Percentiles rank a stretch among this genome's conserved stretches.
Evolutionary conservation across 805 yeast species (phyloP).

Genomic region (Metschnikowia reukaufii): DNA sequence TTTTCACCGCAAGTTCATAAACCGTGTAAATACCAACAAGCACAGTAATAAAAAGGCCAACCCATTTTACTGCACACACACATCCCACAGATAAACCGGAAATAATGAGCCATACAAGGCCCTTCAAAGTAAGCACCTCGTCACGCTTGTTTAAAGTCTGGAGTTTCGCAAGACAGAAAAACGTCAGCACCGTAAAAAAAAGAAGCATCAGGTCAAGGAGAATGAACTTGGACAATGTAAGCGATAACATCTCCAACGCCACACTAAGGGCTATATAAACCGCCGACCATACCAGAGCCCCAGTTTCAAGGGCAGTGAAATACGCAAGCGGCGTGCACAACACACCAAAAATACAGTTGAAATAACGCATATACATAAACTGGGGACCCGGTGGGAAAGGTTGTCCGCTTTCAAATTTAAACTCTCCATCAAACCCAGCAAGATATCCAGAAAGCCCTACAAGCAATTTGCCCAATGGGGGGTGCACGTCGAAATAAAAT

Average conservation of each 20-base stretch:
- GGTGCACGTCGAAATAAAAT: constrained; percentile 95
- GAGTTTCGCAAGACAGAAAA: constrained; percentile 41
- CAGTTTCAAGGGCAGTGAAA: constrained; percentile 36
- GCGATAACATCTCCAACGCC: constrained; percentile 64
- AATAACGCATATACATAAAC: constrained; percentile 64
- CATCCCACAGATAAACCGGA: constrained; percentile 76
- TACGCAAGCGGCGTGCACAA: constrained; percentile 71
- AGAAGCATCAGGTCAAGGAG: constrained; percentile 73
- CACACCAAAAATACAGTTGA: constrained; percentile 68
- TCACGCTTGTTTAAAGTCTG: constrained; percentile 45
- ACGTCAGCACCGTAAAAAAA: constrained; percentile 61
- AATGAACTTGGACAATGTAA: constrained; percentile 72
- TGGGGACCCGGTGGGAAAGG: constrained; percentile 61
- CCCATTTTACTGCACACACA: constrained; percentile 86
- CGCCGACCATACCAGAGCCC: constrained; percentile 37
- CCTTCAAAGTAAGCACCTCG: constrained; percentile 38
- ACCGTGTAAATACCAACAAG: constrained; percentile 60
- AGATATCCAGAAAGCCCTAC: constrained; percentile 84
- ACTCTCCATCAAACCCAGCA: constrained; percentile 82
- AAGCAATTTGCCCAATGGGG: constrained; percentile 93
- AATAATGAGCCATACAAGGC: constrained; percentile 55
- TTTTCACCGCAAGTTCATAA: constrained; percentile 50
- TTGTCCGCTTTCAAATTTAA: constrained; percentile 68
- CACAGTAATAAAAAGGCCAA: constrained; percentile 67
- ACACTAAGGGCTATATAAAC: constrained; percentile 65